These are phyloP conservation scores for Chamaecrista fasciculata DNA, from an alignment of 306 rosid genomes.

Conservation along the genomic window DNA sequence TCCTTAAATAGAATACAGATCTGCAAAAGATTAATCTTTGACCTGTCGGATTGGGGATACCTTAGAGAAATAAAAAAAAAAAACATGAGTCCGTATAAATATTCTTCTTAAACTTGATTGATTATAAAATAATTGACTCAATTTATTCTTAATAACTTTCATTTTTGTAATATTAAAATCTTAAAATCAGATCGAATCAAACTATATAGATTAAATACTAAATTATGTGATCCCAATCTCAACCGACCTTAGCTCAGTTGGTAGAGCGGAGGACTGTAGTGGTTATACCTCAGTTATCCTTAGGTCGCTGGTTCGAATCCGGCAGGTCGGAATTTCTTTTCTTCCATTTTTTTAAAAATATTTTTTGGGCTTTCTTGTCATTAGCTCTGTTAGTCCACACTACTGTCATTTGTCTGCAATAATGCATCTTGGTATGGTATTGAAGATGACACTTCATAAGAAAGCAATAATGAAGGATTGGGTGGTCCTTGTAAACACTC, in stretches of 20 bases:
- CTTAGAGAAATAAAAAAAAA: too few species aligned
- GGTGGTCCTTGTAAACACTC: constrained; percentile 6
- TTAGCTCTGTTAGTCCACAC: neutral
- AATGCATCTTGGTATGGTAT: neutral
- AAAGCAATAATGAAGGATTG: neutral
- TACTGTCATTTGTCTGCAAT: neutral
- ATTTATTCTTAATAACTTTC: too few species aligned
- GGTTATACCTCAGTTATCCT: neutral
- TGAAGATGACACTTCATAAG: constrained; percentile 5
- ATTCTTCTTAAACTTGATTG: too few species aligned
- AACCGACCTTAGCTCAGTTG: constrained; percentile 41
- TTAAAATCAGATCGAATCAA: too few species aligned
- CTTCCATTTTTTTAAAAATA: too few species aligned
- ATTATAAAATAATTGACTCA: too few species aligned
- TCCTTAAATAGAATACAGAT: too few species aligned
- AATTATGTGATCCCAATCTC: fast-evolving
- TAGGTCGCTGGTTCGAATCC: constrained; percentile 41
- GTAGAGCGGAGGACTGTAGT: constrained; percentile 41
- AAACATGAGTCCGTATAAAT: too few species aligned
- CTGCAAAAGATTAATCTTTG: too few species aligned
- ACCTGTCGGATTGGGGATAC: too few species aligned
- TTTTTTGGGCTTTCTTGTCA: too few species aligned
- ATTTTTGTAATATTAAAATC: too few species aligned
- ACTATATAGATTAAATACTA: fast-evolving
- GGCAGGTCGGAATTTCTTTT: constrained; percentile 24